These are phyloP conservation scores for Stramenopiles sp. DNA, from an alignment of 352 stramenopile genomes.

Conservation along the genomic window DNA sequence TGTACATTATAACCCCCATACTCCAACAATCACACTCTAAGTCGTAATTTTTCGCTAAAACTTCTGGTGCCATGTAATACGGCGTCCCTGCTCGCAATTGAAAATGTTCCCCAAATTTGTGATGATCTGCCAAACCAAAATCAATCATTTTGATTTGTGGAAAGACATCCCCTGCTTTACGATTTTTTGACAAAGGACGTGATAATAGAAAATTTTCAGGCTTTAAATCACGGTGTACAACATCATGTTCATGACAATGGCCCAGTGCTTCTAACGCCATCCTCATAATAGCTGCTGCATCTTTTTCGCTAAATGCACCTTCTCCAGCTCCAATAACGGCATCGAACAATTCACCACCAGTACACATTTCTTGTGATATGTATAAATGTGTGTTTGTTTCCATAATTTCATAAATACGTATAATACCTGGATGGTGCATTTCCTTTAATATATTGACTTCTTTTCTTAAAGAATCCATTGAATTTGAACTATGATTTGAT, in stretches of 20 bases:
- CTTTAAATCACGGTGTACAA: neutral
- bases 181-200: too few species aligned
- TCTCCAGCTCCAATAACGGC: neutral
- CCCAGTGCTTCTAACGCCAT: neutral
- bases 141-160: neutral
- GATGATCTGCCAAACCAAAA: neutral
- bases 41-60: constrained; percentile 2
- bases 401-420: neutral
- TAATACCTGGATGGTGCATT: neutral
- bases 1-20: constrained; percentile 8
- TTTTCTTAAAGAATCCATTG: neutral
- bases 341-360: constrained; percentile 1
- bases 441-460: neutral
- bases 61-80: constrained; percentile 13
- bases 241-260: neutral
- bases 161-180: neutral
- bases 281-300: neutral
- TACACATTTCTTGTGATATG: neutral
- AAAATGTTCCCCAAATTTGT: neutral
- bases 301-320: neutral
- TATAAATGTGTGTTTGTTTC: neutral
- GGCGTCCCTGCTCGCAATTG: neutral
- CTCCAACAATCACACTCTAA: constrained; percentile 3
- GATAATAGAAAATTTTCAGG: neutral
- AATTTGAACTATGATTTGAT: too few species aligned